Conservation (phyloP, 768 basidiomycete species). For the Leccinellum rugosiceps region DNA sequence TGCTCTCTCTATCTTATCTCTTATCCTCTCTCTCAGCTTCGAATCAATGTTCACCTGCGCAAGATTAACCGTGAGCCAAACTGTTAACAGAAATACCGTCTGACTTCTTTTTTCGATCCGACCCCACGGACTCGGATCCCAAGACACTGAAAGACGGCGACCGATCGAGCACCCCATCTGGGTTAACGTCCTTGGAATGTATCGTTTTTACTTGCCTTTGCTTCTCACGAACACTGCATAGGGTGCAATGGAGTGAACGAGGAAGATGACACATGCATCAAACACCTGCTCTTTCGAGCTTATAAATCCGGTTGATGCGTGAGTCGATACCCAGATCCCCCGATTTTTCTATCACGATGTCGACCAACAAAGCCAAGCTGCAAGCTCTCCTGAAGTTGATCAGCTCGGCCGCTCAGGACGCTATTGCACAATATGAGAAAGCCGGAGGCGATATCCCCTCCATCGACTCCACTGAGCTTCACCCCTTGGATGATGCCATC, state of each 20-base stretch:
- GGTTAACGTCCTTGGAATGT: background rate
- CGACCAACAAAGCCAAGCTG: constrained; percentile 22
- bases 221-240: background rate
- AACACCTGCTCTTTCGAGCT: background rate
- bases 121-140: no score
- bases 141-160: no score
- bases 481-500: constrained; percentile 34
- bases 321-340: background rate
- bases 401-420: constrained; percentile 28
- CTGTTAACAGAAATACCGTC: background rate
- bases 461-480: constrained; percentile 32
- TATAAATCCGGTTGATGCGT: background rate
- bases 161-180: no score
- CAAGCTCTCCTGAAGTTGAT: constrained; percentile 31
- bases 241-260: background rate
- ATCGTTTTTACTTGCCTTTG: no score
- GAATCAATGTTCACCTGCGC: background rate
- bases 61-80: constrained; percentile 8
- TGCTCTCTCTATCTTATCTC: constrained; percentile 5
- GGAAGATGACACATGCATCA: background rate
- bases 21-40: constrained; percentile 11
- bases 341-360: constrained; percentile 8
- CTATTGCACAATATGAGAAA: constrained; percentile 34
- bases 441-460: constrained; percentile 28
- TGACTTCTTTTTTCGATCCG: background rate